Percentiles rank a stretch among this genome's conserved stretches.
phyloP scores from a whole-genome alignment of 179 eudicot species.

The Actinidia arguta region DNA sequence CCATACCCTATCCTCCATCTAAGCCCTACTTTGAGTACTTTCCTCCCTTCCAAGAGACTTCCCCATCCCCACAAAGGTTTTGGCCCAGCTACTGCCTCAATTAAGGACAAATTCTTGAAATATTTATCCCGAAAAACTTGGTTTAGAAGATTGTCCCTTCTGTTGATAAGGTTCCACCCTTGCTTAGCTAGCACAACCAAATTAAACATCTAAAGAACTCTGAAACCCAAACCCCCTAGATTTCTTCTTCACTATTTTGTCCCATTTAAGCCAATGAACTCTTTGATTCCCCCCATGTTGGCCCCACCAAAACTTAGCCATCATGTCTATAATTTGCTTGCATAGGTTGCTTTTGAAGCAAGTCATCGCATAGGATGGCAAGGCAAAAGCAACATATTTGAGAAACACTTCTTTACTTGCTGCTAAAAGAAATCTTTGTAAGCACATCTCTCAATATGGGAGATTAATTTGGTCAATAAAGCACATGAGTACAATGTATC shows the following conservation, averaged over 20 bases:
- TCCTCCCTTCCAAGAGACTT: background rate
- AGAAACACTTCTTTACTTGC: no score
- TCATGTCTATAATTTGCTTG: background rate
- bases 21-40: background rate
- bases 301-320: background rate
- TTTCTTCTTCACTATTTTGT: background rate
- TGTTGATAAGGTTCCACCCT: background rate
- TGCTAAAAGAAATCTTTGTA: no score
- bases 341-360: background rate
- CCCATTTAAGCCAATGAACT: background rate
- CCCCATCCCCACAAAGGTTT: background rate
- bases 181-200: background rate
- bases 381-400: background rate
- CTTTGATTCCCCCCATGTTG: background rate
- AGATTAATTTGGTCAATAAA: no score
- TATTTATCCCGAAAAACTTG: background rate
- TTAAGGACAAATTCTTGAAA: background rate
- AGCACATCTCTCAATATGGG: no score
- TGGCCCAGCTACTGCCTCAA: background rate
- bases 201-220: background rate
- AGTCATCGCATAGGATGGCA: background rate
- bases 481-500: no score
- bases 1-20: background rate
- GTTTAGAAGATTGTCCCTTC: background rate
- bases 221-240: background rate